Percentiles rank a stretch among this genome's conserved stretches.
Conservation (phyloP, 2,329 filamentous ascomycete genomes). For the Colletotrichum acutatum region DNA sequence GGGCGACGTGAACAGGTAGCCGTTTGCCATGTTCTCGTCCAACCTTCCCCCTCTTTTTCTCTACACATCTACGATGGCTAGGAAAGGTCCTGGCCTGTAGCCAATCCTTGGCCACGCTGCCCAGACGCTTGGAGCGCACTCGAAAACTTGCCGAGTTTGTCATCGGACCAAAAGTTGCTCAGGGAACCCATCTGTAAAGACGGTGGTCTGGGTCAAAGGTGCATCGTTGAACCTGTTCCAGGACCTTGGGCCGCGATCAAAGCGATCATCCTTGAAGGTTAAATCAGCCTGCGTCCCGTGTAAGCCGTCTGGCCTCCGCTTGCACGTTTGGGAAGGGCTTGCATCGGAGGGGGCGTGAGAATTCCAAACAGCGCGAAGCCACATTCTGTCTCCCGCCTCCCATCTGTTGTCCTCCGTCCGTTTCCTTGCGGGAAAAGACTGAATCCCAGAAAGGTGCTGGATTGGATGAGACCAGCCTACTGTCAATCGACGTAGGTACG, state of each 20-base stretch:
- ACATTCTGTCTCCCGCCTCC: slow-evolving; percentile 19
- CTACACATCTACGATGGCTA: slow-evolving; percentile 1
- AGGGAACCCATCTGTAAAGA: slow-evolving; percentile 14
- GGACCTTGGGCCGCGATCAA: slow-evolving; percentile 19
- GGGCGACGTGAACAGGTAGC: slow-evolving; percentile 1
- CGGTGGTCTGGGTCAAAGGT: slow-evolving; percentile 18
- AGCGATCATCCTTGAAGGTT: slow-evolving; percentile 27
- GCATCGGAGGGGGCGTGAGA: background rate
- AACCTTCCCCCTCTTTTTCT: slow-evolving; percentile 3
- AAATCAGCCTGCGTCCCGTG: slow-evolving; percentile 20
- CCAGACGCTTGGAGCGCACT: slow-evolving; percentile 13
- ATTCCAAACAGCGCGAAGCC: slow-evolving; percentile 2
- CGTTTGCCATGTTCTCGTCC: slow-evolving; percentile 5
- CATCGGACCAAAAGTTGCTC: slow-evolving; percentile 17
- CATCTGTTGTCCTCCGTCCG: slow-evolving; percentile 30
- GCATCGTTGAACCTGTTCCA: slow-evolving; percentile 27
- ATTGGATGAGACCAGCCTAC: slow-evolving; percentile 18
- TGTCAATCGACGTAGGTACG: slow-evolving; percentile 1
- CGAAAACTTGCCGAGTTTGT: slow-evolving; percentile 17
- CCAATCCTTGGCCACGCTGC: slow-evolving; percentile 7
- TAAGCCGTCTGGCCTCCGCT: slow-evolving; percentile 8
- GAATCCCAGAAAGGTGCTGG: background rate
- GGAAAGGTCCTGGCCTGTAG: slow-evolving; percentile 22
- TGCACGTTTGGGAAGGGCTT: slow-evolving; percentile 11
- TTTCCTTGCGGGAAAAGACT: slow-evolving; percentile 7